phyloP scores from a whole-genome alignment of 805 yeast species.

The Aciculoconidium aculeatum region DNA sequence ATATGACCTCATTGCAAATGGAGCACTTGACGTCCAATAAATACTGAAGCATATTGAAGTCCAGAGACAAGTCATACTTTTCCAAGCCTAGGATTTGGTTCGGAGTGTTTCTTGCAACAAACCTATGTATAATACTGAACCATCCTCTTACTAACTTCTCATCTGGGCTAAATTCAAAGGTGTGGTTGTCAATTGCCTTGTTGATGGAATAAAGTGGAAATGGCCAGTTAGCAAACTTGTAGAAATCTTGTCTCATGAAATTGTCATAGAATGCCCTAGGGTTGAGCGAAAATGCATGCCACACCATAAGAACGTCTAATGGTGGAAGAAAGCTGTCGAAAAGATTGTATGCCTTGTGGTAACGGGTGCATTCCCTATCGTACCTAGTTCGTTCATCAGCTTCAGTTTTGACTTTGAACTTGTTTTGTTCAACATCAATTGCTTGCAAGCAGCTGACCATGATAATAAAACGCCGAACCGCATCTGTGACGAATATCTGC shows the following conservation, averaged over 20 bases:
- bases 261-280: slow-evolving; percentile 13
- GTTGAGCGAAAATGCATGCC: slow-evolving; percentile 19
- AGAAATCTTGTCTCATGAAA: slow-evolving; percentile 11
- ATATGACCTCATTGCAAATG: slow-evolving; percentile 8
- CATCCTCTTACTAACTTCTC: slow-evolving; percentile 5
- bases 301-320: slow-evolving; percentile 18
- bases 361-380: too few relatives aligned
- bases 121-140: slow-evolving; percentile 5
- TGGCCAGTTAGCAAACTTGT: slow-evolving; percentile 11
- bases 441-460: slow-evolving; percentile 14
- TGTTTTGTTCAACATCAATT: slow-evolving; percentile 3
- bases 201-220: slow-evolving; percentile 14
- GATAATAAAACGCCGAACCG: slow-evolving; percentile 17
- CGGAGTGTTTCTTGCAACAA: slow-evolving; percentile 2
- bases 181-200: slow-evolving; percentile 8
- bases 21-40: slow-evolving; percentile 11
- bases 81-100: slow-evolving; percentile 4
- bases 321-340: slow-evolving; percentile 13
- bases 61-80: slow-evolving; percentile 2
- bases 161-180: slow-evolving; percentile 10
- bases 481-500: slow-evolving; percentile 18
- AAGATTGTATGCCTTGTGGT: slow-evolving; percentile 1
- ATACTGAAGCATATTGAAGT: slow-evolving; percentile 4
- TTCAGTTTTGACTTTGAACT: too few relatives aligned
- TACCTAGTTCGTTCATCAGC: too few relatives aligned